These are phyloP conservation scores for Strobilomyces confusus DNA, from an alignment of 768 basidiomycete genomes.

Conservation along the genomic window DNA sequence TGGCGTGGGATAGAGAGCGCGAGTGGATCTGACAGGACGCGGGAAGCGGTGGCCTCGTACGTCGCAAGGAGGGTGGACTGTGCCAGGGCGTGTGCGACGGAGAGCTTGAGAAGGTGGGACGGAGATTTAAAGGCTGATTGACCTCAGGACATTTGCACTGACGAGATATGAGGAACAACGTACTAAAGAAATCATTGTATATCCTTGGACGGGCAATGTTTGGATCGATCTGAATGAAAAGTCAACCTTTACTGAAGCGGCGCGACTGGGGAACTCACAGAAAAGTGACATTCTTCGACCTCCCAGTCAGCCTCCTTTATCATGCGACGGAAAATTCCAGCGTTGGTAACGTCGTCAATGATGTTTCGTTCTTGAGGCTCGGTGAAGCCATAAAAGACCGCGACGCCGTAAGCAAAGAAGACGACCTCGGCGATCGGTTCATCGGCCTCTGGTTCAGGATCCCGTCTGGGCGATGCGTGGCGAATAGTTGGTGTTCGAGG, in stretches of 20 bases:
- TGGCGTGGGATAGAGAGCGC: conserved; percentile 82
- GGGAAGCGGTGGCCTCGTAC: conserved; percentile 76
- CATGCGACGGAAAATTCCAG: conserved; percentile 61
- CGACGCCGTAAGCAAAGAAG: conserved; percentile 86
- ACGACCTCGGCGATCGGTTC: conserved; percentile 67
- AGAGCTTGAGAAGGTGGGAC: conserved; percentile 86
- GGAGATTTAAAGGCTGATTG: conserved; percentile 80
- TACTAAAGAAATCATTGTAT: conserved; percentile 96
- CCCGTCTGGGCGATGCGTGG: not conserved
- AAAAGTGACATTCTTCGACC: conserved; percentile 88
- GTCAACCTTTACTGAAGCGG: not conserved
- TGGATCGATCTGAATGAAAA: conserved; percentile 63
- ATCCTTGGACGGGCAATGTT: conserved; percentile 84
- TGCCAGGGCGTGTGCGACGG: conserved; percentile 91
- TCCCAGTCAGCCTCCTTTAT: conserved; percentile 78
- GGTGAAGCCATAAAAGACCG: conserved; percentile 84
- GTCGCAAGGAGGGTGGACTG: conserved; percentile 90
- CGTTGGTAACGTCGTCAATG: conserved; percentile 76
- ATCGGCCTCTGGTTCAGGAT: conserved; percentile 10
- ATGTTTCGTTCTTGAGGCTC: conserved; percentile 79
- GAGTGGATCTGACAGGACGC: conserved; percentile 70
- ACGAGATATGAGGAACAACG: conserved; percentile 28
- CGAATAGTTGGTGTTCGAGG: conserved; percentile 3
- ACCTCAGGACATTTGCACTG: not conserved
- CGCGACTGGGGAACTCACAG: conserved; percentile 39